These are phyloP conservation scores for Salvia sclarea DNA, from an alignment of 305 asterid species.

Conservation along the genomic window DNA sequence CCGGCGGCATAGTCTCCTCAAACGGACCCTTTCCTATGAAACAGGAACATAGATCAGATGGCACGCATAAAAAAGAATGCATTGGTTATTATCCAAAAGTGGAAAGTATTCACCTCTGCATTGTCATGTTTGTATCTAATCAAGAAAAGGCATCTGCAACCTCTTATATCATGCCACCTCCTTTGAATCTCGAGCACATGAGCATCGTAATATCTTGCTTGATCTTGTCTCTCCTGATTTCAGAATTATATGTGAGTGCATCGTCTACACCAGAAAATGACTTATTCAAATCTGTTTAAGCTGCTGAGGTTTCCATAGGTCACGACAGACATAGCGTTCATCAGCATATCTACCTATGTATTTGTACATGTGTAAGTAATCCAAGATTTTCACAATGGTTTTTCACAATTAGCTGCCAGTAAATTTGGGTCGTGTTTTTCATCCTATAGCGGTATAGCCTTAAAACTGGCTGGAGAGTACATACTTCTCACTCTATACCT, in stretches of 20 bases:
- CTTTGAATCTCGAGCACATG: slow-evolving; percentile 59
- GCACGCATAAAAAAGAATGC: not conserved
- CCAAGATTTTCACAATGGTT: not conserved
- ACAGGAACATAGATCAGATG: slow-evolving; percentile 7
- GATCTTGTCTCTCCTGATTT: slow-evolving; percentile 65
- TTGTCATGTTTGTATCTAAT: slow-evolving; percentile 64
- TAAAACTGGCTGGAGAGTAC: slow-evolving; percentile 6
- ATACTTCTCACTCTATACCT: not conserved
- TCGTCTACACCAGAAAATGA: slow-evolving; percentile 8
- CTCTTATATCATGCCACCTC: slow-evolving; percentile 80
- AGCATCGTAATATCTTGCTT: slow-evolving; percentile 79
- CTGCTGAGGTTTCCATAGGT: not conserved
- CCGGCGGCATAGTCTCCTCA: slow-evolving; percentile 75
- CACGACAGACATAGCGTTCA: not conserved
- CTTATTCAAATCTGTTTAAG: not conserved
- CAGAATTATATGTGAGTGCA: slow-evolving; percentile 18
- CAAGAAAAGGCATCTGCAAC: slow-evolving; percentile 83
- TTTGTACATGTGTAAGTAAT: not conserved
- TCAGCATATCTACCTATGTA: not conserved
- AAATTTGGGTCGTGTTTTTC: not conserved
- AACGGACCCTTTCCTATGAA: slow-evolving; percentile 67
- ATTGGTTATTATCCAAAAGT: not conserved
- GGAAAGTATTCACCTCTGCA: slow-evolving; percentile 50
- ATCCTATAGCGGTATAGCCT: not conserved
- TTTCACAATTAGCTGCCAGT: slow-evolving; percentile 12